Percentiles rank a stretch among this genome's conserved stretches.
These are phyloP conservation scores for Eruca vesicaria DNA, from an alignment of 441 rosid genomes.

Conservation along the genomic window DNA sequence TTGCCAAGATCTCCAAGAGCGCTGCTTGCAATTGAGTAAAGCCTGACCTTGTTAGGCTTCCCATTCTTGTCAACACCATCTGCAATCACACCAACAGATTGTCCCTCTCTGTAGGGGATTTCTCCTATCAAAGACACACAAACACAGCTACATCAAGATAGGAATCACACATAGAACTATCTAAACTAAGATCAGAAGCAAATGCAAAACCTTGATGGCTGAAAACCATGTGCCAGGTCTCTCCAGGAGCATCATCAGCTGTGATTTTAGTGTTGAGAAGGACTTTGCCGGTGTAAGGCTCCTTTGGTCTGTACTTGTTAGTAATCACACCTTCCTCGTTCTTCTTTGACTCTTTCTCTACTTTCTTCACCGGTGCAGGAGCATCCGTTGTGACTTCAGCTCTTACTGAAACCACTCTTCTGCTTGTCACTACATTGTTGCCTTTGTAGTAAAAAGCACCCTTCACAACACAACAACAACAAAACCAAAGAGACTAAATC, in stretches of 20 bases:
- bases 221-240: slow-evolving; percentile 96
- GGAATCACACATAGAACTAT: background rate
- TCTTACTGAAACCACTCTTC: slow-evolving; percentile 54
- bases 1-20: slow-evolving; percentile 91
- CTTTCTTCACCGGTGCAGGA: slow-evolving; percentile 62
- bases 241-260: slow-evolving; percentile 91
- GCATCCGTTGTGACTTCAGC: slow-evolving; percentile 81
- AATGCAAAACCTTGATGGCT: slow-evolving; percentile 57
- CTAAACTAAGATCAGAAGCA: background rate
- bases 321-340: slow-evolving; percentile 69
- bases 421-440: slow-evolving; percentile 50
- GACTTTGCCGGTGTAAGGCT: slow-evolving; percentile 73
- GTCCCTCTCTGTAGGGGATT: slow-evolving; percentile 89
- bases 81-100: slow-evolving; percentile 75
- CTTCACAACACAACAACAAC: slow-evolving; percentile 23
- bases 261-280: slow-evolving; percentile 95
- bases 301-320: slow-evolving; percentile 81
- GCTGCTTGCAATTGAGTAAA: slow-evolving; percentile 94
- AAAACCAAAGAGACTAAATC: slow-evolving; percentile 11
- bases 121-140: slow-evolving; percentile 45
- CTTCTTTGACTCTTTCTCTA: slow-evolving; percentile 69
- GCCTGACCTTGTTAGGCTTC: slow-evolving; percentile 86
- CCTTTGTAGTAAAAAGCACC: slow-evolving; percentile 28
- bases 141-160: slow-evolving; percentile 3
- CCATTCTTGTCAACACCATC: slow-evolving; percentile 87